These are phyloP conservation scores for Andrographis paniculata DNA, from an alignment of 305 asterid genomes.

Conservation along the genomic window DNA sequence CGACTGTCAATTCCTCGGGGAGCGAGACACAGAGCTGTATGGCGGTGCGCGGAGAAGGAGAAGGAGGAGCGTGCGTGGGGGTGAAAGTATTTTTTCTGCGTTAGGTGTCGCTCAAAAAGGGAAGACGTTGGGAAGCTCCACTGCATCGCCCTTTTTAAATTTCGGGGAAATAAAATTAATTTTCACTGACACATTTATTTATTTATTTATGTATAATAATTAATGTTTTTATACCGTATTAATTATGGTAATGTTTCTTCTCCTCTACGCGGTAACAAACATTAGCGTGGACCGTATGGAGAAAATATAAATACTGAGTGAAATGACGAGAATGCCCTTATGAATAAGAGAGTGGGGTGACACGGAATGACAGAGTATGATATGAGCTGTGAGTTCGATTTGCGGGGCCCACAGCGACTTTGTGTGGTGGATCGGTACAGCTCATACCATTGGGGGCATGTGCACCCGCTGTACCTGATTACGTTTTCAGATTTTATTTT, in stretches of 20 bases:
- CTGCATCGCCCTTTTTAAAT: conserved; percentile 11
- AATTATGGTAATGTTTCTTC: neutral
- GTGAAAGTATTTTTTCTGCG: neutral
- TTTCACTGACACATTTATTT: neutral
- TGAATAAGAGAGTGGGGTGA: conserved; percentile 8
- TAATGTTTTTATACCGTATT: neutral
- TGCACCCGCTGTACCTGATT: conserved; percentile 9
- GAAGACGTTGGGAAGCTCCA: conserved; percentile 14
- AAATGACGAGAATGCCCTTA: conserved; percentile 12
- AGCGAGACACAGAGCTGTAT: neutral
- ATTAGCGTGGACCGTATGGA: neutral
- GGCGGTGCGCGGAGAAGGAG: too few species aligned
- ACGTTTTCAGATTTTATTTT: neutral
- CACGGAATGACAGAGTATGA: conserved; percentile 8
- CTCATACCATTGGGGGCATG: conserved; percentile 10
- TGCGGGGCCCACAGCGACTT: conserved; percentile 11
- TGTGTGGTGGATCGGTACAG: conserved; percentile 16
- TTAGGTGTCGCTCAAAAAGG: conserved; percentile 17
- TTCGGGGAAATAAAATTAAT: conserved; percentile 11
- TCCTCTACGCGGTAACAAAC: neutral
- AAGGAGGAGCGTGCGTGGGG: neutral
- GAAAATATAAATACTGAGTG: neutral
- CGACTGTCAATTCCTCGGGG: neutral
- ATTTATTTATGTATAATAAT: neutral
- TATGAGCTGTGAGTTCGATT: conserved; percentile 13